Evolutionary conservation across 768 basidiomycete species (phyloP), one percentile per base, ranked within the genome.

Genomic region (Coprinopsis strossmayeri): DNA sequence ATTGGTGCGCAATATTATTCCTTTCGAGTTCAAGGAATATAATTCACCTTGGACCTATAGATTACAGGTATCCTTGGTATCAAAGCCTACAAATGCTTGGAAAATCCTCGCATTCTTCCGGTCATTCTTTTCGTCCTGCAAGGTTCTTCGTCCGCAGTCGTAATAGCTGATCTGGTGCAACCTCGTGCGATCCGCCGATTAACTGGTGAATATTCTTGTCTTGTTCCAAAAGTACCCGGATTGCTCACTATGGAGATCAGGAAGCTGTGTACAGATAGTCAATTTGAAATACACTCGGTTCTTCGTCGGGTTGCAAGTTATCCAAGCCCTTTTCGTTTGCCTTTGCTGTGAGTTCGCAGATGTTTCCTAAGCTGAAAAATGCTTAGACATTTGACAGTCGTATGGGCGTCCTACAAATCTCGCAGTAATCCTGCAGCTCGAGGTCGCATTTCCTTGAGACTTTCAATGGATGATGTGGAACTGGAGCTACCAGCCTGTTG

Each of bases 71-170:
- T 84, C 25, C 66, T 82, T 27, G 83, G 83, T 12, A 66, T 78
- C 55, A 86, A 86, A 59, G 81, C 77, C 5, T 85, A 84, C 55
- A 75, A 74, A 56, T 84, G 81, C 55, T 63, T 84, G 53, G 73
- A 79, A 59, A 74, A 77, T 50, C 74, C 79, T n/a, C 69, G 69
- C n/a, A 53, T 78, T 46, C 72, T 86, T 45, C 65, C 77, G 12
- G 53, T 68, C 18, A 56, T 70, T 15, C 57, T 83, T 34, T 57
- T 57, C 2, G 40, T 72, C 13, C 67, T 81, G 18, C 73, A 74
- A 49, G 55, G 63, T 20, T 67, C 70, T 20, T 72, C 74, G 12
- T 57, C 69, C 2, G 63, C 61, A 3, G 54, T 79, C 3, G 68
- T 76, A 12, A 57, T 68, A 18, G 46, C 77, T 21, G 75, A 79